Conservation (phyloP, 2,329 filamentous ascomycete genomes). For the Berkeleyomyces basicola region DNA sequence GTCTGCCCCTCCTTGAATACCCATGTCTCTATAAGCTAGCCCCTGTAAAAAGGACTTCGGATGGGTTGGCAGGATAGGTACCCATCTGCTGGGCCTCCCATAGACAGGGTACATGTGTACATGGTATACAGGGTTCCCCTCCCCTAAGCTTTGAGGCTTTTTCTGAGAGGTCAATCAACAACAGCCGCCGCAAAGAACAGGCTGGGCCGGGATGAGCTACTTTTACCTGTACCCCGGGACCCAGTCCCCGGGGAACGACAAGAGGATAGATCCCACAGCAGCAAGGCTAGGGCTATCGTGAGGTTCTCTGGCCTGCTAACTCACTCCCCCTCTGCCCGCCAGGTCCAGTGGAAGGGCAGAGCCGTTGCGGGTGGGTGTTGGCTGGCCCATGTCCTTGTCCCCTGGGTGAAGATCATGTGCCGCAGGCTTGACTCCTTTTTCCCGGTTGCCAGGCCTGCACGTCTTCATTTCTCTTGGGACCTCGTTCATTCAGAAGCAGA, state of each 20-base stretch:
- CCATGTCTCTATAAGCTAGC: background rate
- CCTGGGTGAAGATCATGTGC: background rate
- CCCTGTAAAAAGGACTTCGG: background rate
- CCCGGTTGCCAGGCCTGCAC: background rate
- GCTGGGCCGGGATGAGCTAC: no score
- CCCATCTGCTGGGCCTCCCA: background rate
- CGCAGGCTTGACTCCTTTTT: background rate
- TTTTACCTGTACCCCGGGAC: no score
- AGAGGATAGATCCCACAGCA: no score
- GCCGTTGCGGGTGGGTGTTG: no score
- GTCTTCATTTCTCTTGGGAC: background rate
- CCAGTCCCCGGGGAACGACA: no score
- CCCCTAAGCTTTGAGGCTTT: background rate
- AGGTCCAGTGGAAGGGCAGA: no score
- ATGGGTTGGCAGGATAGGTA: background rate
- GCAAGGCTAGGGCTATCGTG: no score
- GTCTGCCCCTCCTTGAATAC: no score
- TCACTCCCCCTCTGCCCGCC: no score
- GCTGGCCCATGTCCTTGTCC: background rate
- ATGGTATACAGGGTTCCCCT: background rate
- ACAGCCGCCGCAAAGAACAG: no score
- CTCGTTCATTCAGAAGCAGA: background rate
- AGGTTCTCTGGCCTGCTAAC: no score
- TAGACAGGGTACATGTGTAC: background rate
- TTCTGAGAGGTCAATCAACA: background rate